Percentiles rank a stretch among this genome's conserved stretches.
phyloP scores from a whole-genome alignment of 1,139 yeast species.

The Sugiyamaella castrensis region DNA sequence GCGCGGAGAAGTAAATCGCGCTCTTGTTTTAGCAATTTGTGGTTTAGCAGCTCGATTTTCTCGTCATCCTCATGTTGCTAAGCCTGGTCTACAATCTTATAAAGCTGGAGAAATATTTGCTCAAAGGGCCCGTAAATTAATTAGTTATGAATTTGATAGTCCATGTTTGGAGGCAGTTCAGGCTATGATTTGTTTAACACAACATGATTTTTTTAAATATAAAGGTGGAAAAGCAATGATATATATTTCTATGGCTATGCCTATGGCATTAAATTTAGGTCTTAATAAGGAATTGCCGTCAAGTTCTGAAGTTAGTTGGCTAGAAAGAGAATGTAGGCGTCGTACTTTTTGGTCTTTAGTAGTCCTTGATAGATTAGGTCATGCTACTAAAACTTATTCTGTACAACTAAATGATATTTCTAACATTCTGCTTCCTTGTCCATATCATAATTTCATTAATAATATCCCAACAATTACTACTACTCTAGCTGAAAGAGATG shows the following conservation, averaged over 20 bases:
- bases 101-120: conserved; percentile 38
- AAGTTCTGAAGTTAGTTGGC: conserved; percentile 30
- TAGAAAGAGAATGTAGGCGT: conserved; percentile 38
- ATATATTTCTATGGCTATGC: conserved; percentile 37
- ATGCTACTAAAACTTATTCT: conserved; percentile 36
- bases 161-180: conserved; percentile 40
- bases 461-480: conserved; percentile 33
- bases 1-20: conserved; percentile 32
- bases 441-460: conserved; percentile 32
- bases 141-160: conserved; percentile 36
- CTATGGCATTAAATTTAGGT: conserved; percentile 38
- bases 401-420: conserved; percentile 26
- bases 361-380: conserved; percentile 38
- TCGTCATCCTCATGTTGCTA: conserved; percentile 31
- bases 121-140: conserved; percentile 31
- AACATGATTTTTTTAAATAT: conserved; percentile 38
- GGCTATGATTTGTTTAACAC: conserved; percentile 37
- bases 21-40: conserved; percentile 38
- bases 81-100: conserved; percentile 25
- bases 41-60: conserved; percentile 40
- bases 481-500: conserved; percentile 27
- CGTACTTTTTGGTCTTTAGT: conserved; percentile 40
- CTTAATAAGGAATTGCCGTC: conserved; percentile 33
- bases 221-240: conserved; percentile 39
- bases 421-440: conserved; percentile 36